A percentile compares a stretch with the other conserved stretches of the same genome.
These are phyloP conservation scores for Lagenaria siceraria DNA, from an alignment of 306 rosid genomes.

Conservation along the genomic window DNA sequence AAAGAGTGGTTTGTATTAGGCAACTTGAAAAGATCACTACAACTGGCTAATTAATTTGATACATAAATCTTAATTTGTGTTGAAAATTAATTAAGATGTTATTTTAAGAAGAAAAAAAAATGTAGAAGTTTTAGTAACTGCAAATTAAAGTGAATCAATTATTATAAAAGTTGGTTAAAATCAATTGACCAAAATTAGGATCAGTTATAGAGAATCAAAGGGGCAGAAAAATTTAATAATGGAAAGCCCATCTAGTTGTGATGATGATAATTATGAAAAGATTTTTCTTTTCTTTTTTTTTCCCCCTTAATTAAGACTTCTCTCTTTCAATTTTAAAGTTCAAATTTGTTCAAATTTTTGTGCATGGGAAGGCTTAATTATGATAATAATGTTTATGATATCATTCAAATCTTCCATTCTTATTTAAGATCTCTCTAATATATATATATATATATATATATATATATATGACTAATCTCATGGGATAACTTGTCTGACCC, in stretches of 20 bases:
- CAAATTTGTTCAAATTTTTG: not conserved
- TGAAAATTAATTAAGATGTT: not conserved
- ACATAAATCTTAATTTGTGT: constrained; percentile 1
- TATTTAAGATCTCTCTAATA: not conserved
- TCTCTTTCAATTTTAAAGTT: not conserved
- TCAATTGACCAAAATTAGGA: not conserved
- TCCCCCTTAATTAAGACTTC: not conserved
- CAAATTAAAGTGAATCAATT: not conserved
- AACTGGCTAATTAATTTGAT: not conserved
- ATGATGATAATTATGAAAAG: not conserved
- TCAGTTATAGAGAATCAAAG: constrained; percentile 6
- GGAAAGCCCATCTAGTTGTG: not conserved
- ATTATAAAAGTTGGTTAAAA: constrained; percentile 1
- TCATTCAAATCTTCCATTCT: not conserved
- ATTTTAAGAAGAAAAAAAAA: not conserved
- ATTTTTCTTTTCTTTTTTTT: not conserved
- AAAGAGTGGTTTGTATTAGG: not conserved
- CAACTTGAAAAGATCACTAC: not conserved
- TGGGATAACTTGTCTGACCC: no score
- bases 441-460: not conserved
- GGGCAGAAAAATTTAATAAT: not conserved
- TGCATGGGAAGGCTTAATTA: not conserved
- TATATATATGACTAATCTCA: no score
- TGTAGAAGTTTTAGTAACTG: not conserved
- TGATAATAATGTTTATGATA: not conserved